phyloP scores from a whole-genome alignment of 1,139 yeast species.

The Debaryomyces sp. region DNA sequence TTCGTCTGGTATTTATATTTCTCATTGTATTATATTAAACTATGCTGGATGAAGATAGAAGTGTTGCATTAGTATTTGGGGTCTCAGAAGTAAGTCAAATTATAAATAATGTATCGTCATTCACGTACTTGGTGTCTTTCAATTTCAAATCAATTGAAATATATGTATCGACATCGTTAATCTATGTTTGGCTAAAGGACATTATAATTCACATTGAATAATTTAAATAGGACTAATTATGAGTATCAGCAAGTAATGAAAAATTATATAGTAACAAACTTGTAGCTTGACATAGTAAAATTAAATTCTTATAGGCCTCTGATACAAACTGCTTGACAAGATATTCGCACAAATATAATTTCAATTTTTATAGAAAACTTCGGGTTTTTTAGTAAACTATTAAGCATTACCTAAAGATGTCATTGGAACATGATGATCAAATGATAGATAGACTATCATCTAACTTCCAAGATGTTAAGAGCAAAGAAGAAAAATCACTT shows the following conservation, averaged over 20 bases:
- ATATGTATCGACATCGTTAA: neutral
- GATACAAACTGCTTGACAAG: neutral
- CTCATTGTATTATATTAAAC: neutral
- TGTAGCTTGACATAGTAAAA: neutral
- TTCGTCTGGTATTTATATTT: neutral
- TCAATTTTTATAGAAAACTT: conserved; percentile 1
- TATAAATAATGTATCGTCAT: neutral
- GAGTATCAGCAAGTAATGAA: neutral
- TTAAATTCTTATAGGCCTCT: neutral
- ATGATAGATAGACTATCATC: conserved; percentile 30
- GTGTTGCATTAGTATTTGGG: neutral
- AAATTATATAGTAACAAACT: neutral
- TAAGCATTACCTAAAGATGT: conserved; percentile 16
- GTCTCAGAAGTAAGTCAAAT: neutral
- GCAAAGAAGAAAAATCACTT: conserved; percentile 33
- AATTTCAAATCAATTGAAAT: neutral
- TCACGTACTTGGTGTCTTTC: neutral
- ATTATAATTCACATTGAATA: neutral
- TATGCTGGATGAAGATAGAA: neutral
- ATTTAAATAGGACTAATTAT: neutral
- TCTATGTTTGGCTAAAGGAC: neutral
- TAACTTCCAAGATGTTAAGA: conserved; percentile 11
- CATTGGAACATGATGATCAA: conserved; percentile 31
- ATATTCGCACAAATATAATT: neutral
- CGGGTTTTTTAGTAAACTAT: neutral